Evolutionary conservation across 2,329 filamentous ascomycete genomes (phyloP).

Genomic region (Venturiaceae sp.): DNA sequence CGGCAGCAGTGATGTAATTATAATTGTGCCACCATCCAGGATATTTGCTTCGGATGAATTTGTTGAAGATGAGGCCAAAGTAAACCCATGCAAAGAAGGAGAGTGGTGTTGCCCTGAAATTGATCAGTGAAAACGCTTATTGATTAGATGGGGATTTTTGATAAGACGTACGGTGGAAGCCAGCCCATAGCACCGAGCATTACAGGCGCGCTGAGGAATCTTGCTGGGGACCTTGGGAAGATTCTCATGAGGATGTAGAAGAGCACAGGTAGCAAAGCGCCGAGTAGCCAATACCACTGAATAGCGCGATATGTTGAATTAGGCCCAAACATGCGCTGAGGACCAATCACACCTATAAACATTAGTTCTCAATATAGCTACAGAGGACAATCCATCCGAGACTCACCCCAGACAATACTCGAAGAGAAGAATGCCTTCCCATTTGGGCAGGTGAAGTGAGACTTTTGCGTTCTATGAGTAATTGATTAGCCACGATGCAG

Average conservation of each 20-base stretch:
- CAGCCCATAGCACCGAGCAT: slow-evolving; percentile 56
- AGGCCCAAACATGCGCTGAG: slow-evolving; percentile 56
- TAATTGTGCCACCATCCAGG: slow-evolving; percentile 70
- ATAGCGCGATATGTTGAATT: slow-evolving; percentile 53
- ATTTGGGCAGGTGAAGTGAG: slow-evolving; percentile 49
- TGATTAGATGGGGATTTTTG: neutral
- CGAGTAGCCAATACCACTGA: slow-evolving; percentile 64
- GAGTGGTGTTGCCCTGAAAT: slow-evolving; percentile 58
- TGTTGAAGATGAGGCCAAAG: slow-evolving; percentile 60
- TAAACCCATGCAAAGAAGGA: slow-evolving; percentile 64
- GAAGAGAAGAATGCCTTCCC: slow-evolving; percentile 54
- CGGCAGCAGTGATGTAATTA: slow-evolving; percentile 67
- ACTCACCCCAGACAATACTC: slow-evolving; percentile 56
- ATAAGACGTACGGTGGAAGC: slow-evolving; percentile 24
- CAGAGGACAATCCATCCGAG: no score
- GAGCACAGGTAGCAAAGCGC: slow-evolving; percentile 51
- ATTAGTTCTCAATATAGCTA: slow-evolving; percentile 8
- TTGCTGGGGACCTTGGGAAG: slow-evolving; percentile 51
- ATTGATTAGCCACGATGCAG: no score
- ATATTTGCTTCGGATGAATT: slow-evolving; percentile 53
- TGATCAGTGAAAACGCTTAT: slow-evolving; percentile 20
- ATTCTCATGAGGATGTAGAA: slow-evolving; percentile 51
- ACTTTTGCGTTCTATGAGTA: slow-evolving; percentile 44
- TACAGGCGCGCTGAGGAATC: slow-evolving; percentile 59
- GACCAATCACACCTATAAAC: slow-evolving; percentile 59